Base-by-base conservation (phyloP, 306 rosid species). In the Corylus avellana region DNA sequence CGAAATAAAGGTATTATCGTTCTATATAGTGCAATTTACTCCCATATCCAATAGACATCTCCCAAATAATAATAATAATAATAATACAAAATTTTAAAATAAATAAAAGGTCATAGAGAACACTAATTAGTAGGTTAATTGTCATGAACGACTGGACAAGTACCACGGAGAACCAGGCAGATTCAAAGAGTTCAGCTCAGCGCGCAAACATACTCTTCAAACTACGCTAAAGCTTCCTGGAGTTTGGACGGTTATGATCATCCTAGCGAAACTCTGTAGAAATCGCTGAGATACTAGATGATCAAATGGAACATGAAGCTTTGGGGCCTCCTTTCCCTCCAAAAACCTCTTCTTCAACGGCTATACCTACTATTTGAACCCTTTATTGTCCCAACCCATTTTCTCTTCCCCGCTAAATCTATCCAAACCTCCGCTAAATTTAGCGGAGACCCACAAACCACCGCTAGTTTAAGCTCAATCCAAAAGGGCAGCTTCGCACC, bases 221-320 rank as follows among this genome's bases (percentile, higher is more conserved):
- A 13, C 17, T 54, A 14, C 2, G 20, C 20, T 54, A 54, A 14
- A 14, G 17, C 25, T 56, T n/a, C 22, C 29, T n/a, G 12, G 62
- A 6, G 62, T 56, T 56, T 12, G 70, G 50, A 61, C 73, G 54
- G 67, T 68, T 14, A 29, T 17, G 79, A 32, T 55, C 22, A 29
- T 74, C 44, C 29, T 9, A 46, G 22, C 51, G 8, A 4, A 46
- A 51, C 11, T 9, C 44, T 53, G 13, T 32, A 54, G 6, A 72
- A 77, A 35, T 9, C 35, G 10, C 54, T 9, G 42, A 62, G 20
- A 16, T 35, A 47, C 74, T 58, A 76, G 11, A 83, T 79, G 86
- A 53, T 75, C 84, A 54, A 37, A 63, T 87, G 86, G 80, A 74
- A 59, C 70, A 73, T 76, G 78, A 87, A 82, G 72, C 69, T 57